Evolutionary conservation across 2,329 filamentous ascomycete genomes (phyloP).

Genomic region (Cladophialophora chaetospira): DNA sequence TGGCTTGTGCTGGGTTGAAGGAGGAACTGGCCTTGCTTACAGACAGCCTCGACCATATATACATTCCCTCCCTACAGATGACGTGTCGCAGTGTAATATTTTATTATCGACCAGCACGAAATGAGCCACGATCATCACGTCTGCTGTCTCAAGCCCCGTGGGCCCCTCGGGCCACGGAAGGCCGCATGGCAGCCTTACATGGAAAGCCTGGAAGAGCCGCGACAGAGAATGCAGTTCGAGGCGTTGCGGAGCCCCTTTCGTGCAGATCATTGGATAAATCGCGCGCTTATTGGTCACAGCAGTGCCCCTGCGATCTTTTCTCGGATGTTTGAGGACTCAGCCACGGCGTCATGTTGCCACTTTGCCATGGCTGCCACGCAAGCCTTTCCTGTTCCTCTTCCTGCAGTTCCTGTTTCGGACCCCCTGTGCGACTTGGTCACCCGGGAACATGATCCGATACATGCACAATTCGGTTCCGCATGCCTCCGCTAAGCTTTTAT

Average conservation of each 20-base stretch:
- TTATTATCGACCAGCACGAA: neutral
- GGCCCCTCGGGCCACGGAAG: too few species aligned
- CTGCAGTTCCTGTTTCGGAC: neutral
- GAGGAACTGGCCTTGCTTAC: too few species aligned
- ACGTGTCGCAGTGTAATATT: neutral
- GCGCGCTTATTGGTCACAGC: neutral
- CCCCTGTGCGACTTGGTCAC: neutral
- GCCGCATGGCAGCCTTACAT: neutral
- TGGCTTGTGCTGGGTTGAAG: neutral
- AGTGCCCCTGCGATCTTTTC: neutral
- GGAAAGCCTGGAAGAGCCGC: neutral
- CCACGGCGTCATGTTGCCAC: neutral
- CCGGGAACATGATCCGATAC: neutral
- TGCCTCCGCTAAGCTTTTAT: too few species aligned
- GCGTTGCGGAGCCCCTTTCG: neutral
- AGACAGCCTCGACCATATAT: neutral
- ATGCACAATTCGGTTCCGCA: too few species aligned
- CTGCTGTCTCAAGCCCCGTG: neutral
- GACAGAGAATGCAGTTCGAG: neutral
- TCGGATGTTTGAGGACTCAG: neutral
- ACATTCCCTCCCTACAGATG: neutral
- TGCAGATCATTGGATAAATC: neutral
- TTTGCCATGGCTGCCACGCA: neutral
- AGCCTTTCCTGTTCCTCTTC: neutral
- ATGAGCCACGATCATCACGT: constrained; percentile 14